phyloP scores from a whole-genome alignment of 345 rosid genomes.

The Heritiera littoralis region DNA sequence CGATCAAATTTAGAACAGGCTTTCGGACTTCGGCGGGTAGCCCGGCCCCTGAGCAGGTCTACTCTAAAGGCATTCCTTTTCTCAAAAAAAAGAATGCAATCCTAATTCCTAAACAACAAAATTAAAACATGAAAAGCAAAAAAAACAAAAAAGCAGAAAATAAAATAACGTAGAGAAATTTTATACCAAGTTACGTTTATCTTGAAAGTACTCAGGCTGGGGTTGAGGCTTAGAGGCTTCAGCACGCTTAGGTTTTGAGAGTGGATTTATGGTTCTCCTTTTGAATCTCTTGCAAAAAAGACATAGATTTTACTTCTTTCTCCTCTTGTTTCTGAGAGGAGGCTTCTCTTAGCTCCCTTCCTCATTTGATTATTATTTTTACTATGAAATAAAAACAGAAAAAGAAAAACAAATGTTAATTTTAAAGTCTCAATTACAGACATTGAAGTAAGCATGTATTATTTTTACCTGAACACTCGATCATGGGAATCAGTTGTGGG shows the following conservation, averaged over 20 bases:
- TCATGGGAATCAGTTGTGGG: too few species aligned
- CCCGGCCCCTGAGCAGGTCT: too few species aligned
- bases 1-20: too few species aligned
- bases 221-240: constrained; percentile 50
- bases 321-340: constrained; percentile 27
- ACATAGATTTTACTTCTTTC: constrained; percentile 28
- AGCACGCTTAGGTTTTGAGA: constrained; percentile 50
- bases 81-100: neutral
- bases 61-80: neutral
- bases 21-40: too few species aligned
- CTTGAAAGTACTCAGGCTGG: constrained; percentile 85
- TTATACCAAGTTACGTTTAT: constrained; percentile 76
- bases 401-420: neutral
- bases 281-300: constrained; percentile 24
- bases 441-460: too few species aligned
- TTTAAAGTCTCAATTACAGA: too few species aligned
- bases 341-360: constrained; percentile 48
- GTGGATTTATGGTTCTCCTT: constrained; percentile 35
- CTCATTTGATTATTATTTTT: constrained; percentile 32
- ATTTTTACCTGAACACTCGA: too few species aligned
- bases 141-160: neutral
- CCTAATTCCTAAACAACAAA: neutral
- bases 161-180: neutral
- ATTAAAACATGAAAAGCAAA: neutral
- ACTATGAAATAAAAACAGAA: neutral